phyloP scores from a whole-genome alignment of 352 stramenopile species.

The Globisporangium splendens region DNA sequence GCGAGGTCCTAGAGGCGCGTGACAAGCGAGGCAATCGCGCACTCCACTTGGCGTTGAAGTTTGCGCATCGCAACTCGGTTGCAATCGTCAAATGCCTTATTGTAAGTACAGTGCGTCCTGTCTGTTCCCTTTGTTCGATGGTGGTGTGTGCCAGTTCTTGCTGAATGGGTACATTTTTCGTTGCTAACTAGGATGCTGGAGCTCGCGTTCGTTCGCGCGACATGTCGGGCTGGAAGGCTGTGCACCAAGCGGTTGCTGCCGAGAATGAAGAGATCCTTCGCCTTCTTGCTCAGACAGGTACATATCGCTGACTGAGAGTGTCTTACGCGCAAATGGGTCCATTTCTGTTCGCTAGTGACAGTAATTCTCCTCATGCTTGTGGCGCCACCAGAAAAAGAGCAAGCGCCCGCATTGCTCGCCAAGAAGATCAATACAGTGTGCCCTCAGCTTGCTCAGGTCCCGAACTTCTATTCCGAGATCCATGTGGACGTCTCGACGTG shows the following conservation, averaged over 20 bases:
- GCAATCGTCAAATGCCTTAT: conserved; percentile 52
- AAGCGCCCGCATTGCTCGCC: conserved; percentile 41
- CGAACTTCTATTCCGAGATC: conserved; percentile 69
- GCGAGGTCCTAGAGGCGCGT: conserved; percentile 40
- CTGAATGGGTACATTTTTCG: neutral
- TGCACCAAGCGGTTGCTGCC: conserved; percentile 55
- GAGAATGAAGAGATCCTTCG: conserved; percentile 62
- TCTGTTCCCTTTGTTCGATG: neutral
- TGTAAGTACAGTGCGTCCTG: conserved; percentile 35
- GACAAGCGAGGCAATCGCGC: conserved; percentile 57
- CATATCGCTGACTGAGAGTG: neutral
- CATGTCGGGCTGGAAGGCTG: conserved; percentile 51
- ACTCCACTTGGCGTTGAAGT: conserved; percentile 65
- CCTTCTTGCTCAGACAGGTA: conserved; percentile 46
- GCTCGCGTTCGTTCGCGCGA: conserved; percentile 64
- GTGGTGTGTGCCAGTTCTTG: neutral
- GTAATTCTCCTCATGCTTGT: neutral
- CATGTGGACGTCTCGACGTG: conserved; percentile 65
- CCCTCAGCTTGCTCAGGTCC: conserved; percentile 36
- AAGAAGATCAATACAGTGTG: conserved; percentile 53
- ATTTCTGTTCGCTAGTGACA: neutral
- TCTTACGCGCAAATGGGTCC: neutral
- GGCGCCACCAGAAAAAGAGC: conserved; percentile 39
- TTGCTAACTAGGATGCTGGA: conserved; percentile 34
- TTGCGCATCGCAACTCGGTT: conserved; percentile 52